Base-by-base conservation (phyloP, 1,284 basidiomycete species). In the Microbotryum violaceum region DNA sequence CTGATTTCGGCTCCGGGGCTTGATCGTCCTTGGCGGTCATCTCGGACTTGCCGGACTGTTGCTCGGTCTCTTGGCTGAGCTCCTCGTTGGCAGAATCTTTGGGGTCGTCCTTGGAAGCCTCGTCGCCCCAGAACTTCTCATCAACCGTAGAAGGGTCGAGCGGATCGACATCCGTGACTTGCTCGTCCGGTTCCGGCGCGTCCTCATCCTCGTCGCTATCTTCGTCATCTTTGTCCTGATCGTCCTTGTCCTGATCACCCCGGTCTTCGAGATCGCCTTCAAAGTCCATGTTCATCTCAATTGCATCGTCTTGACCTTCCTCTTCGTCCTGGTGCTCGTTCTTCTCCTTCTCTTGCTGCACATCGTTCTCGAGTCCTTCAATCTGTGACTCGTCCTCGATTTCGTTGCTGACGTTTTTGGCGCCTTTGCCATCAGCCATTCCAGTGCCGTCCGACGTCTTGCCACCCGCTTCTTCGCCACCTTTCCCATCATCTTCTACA, bases 91-190 rank as follows among this genome's bases (percentile, higher is more conserved):
- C 73, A 60, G 77, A 77, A 60, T 79, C 77, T 65, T 76, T 72
- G 64, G 72, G 76, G 18, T 83, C 82, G 55, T 80, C 76, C 6
- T 76, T 70, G 12, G 81, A 79, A 31, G 78, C 73, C 66, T 93
- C 87, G 66, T 92, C 88, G 44, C 87, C 91, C 94, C 96, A 97
- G 69, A 98, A 80, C 78, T 97, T 97, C 77, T 98, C 94, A 73
- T 98, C 94, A 12, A 97, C 84, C 0, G 87, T 86, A 29, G 84
- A 82, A 9, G 90, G 88, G 75, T 97, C 92, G n/a, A 84, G 79
- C 2, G 85, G 83, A 75, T 96, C 91, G 49, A 97, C 79, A 63
- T 93, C 83, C 31, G 85, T 91, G 29, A 94, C 76, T 61, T 86
- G 85, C 68, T 97, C 93, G 49, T 82, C 80, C 21, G 76, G 73